Percentiles rank a stretch among this genome's conserved stretches.
phyloP scores from a whole-genome alignment of 2,329 filamentous ascomycete genomes.

The Scortechinia acanthostroma region DNA sequence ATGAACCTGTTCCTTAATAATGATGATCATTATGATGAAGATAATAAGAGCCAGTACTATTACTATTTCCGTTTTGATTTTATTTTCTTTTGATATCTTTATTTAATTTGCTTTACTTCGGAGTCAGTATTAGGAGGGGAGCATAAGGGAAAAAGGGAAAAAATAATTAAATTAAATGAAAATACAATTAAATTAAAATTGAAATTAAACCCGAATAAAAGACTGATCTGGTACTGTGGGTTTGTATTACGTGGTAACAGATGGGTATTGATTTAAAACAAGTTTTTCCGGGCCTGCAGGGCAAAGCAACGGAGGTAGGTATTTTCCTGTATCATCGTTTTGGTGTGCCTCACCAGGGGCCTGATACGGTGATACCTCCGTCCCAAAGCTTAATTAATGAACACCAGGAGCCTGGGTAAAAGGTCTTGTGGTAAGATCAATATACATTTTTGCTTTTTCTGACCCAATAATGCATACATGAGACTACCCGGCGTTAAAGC shows the following conservation, averaged over 20 bases:
- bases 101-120: too few species aligned
- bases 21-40: background rate
- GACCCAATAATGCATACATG: too few species aligned
- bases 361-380: background rate
- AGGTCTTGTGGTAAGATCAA: too few species aligned
- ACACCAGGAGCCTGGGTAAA: too few species aligned
- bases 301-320: background rate
- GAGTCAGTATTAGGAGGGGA: background rate
- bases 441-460: too few species aligned
- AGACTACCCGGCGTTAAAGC: too few species aligned
- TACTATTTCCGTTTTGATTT: background rate
- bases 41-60: background rate
- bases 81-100: too few species aligned
- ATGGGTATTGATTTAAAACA: too few species aligned
- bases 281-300: too few species aligned
- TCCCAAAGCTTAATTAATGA: slow-evolving; percentile 1
- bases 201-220: too few species aligned
- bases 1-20: background rate
- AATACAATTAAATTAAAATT: background rate
- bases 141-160: background rate
- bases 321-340: background rate
- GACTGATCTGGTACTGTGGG: too few species aligned
- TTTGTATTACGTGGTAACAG: too few species aligned
- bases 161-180: background rate
- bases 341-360: background rate